Base-by-base conservation (phyloP, 176 grass and related monocot species). In the Triticum urartu region DNA sequence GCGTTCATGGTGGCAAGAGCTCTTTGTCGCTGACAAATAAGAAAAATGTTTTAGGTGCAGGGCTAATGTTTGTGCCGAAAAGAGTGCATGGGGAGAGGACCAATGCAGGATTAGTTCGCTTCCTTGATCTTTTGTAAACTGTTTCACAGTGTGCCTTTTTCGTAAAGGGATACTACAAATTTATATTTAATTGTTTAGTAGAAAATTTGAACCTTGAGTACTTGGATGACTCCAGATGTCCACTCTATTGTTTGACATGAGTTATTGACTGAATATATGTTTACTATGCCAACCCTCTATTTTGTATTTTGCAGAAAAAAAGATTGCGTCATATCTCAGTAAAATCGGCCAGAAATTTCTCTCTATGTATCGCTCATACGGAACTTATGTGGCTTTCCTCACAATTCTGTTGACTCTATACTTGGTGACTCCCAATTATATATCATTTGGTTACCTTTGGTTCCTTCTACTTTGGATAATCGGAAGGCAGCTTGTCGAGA, bases 391-490 rank as follows among this genome's bases (percentile, higher is more conserved):
- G 74, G 96, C 91, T 84, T 98, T 98, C 87, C 68, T 98, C 64
- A 98, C 96, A 69, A 98, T 98, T 88, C 91, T 98, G 86, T 87
- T 90, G 66, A 98, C 96, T 87, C 79, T 98, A 63, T 98, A 94
- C 84, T 72, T 98, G 81, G 96, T 98, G 78, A 95, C 91, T 74
- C 96, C 96, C 68, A 98, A 98, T 86, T 98, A 98, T 90, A 88
- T 98, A 88, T 95, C 96, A 83, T 98, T 95, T 88, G 96, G 96
- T 56, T 98, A 95, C 88, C 91, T 98, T 80, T 95, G 95, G 78
- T 98, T 95, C 91, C 96, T 98, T 87, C 91, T 98, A 68, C 87
- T 92, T 89, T 98, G 96, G 96, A 98, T 98, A 79, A 94, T 98
- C 77, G 96, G 96, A 87, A 94, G 96, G 75, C 96, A 98, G 76